phyloP scores from a whole-genome alignment of 139 green algal genomes.

The Tetratostichococcus sp. region DNA sequence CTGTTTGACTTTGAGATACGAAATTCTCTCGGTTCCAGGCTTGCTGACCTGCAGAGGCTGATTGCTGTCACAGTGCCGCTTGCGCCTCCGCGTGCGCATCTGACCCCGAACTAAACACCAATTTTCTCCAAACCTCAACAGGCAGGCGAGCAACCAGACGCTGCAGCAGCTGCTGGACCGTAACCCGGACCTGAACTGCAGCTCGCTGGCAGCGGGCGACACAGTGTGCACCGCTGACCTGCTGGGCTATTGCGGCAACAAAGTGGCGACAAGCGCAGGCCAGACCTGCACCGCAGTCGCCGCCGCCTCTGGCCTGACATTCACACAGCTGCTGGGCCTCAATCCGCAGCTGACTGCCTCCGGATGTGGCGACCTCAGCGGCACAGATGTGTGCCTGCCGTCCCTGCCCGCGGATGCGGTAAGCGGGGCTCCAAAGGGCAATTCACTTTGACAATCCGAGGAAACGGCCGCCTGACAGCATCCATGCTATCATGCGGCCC shows the following conservation, averaged over 20 bases:
- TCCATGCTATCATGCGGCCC: no score
- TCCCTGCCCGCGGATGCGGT: background rate
- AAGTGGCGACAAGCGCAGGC: background rate
- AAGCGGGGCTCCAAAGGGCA: no score
- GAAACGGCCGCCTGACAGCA: no score
- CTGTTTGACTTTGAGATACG: no score
- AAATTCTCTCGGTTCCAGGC: no score
- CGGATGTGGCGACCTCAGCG: background rate
- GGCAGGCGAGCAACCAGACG: background rate
- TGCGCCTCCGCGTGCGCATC: no score
- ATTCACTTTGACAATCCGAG: no score
- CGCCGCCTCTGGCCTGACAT: constrained; percentile 27
- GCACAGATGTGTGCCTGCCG: background rate
- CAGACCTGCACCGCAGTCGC: background rate
- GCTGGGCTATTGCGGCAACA: background rate
- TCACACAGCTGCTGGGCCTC: constrained; percentile 72
- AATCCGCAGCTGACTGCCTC: constrained; percentile 52
- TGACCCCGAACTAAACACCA: no score
- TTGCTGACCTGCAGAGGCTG: no score
- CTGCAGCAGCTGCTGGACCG: background rate
- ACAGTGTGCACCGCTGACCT: background rate
- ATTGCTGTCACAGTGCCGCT: no score
- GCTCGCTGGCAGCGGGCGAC: background rate
- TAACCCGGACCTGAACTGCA: background rate
- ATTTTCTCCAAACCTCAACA: no score